Evolutionary conservation across 2,329 filamentous ascomycete species (phyloP).

Genomic region (Beauveria medogensis): DNA sequence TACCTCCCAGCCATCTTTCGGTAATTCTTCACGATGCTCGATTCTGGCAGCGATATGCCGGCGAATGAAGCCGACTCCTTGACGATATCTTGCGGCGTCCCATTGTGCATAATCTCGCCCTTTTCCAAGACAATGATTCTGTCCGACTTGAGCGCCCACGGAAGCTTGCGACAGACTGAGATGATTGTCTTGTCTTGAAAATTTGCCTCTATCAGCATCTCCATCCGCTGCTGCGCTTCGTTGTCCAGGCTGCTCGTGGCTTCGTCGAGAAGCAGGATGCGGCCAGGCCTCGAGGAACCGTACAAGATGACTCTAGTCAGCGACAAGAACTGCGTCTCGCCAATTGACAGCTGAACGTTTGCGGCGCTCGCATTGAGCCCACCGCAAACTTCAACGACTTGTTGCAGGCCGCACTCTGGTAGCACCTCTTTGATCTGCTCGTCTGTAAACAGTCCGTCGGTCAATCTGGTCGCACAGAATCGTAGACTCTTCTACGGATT

Average conservation of each 20-base stretch:
- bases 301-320: not conserved
- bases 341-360: not conserved
- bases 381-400: not conserved
- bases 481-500: not conserved
- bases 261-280: not conserved
- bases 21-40: too few species aligned
- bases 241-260: not conserved
- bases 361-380: not conserved
- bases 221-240: too few species aligned
- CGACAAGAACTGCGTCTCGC: not conserved
- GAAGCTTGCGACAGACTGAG: too few species aligned
- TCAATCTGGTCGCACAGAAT: not conserved
- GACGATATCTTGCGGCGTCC: too few species aligned
- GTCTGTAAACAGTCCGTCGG: not conserved
- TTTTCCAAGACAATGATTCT: too few species aligned
- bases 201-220: too few species aligned
- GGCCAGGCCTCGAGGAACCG: not conserved
- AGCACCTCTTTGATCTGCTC: not conserved
- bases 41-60: too few species aligned
- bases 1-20: too few species aligned
- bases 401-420: not conserved
- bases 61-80: too few species aligned
- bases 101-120: too few species aligned
- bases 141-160: too few species aligned
- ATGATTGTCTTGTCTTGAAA: too few species aligned